Percentiles rank a stretch among this genome's conserved stretches.
Conservation (phyloP, 2,329 filamentous ascomycete genomes). For the Sporothrix schenckii region DNA sequence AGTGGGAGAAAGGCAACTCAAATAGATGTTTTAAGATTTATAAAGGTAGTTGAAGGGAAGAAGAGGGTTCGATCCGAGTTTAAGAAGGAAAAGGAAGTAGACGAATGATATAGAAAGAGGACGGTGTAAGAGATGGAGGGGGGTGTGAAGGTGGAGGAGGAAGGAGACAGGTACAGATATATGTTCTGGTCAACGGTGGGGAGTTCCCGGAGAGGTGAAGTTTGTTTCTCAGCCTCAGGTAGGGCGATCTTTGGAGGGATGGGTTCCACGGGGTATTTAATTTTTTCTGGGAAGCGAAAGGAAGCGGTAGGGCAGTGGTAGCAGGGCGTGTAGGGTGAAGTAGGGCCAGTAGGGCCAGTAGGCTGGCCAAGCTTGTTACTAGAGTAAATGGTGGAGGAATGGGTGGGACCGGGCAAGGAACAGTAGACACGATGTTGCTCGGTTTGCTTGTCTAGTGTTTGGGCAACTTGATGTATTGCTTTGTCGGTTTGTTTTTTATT, state of each 20-base stretch:
- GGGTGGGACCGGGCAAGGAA: constrained; percentile 14
- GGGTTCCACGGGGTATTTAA: constrained; percentile 29
- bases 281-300: constrained; percentile 27
- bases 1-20: constrained; percentile 16
- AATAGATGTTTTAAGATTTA: constrained; percentile 23
- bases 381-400: background rate
- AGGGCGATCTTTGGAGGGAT: constrained; percentile 19
- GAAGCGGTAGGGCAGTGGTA: constrained; percentile 28
- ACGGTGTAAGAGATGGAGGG: constrained; percentile 15
- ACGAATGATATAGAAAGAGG: constrained; percentile 8
- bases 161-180: constrained; percentile 27
- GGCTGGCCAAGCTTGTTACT: constrained; percentile 16
- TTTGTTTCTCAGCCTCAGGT: constrained; percentile 35
- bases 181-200: constrained; percentile 31
- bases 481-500: background rate
- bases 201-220: constrained; percentile 28
- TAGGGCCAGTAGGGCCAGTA: background rate
- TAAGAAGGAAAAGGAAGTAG: constrained; percentile 13
- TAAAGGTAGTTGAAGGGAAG: constrained; percentile 4
- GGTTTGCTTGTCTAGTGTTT: background rate
- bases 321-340: background rate
- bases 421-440: constrained; percentile 21
- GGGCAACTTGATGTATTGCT: constrained; percentile 1
- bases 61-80: constrained; percentile 12
- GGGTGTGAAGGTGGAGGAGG: constrained; percentile 19